These are phyloP conservation scores for Pseudopediastrum boryanum DNA, from an alignment of 139 green algal species.

Conservation along the genomic window DNA sequence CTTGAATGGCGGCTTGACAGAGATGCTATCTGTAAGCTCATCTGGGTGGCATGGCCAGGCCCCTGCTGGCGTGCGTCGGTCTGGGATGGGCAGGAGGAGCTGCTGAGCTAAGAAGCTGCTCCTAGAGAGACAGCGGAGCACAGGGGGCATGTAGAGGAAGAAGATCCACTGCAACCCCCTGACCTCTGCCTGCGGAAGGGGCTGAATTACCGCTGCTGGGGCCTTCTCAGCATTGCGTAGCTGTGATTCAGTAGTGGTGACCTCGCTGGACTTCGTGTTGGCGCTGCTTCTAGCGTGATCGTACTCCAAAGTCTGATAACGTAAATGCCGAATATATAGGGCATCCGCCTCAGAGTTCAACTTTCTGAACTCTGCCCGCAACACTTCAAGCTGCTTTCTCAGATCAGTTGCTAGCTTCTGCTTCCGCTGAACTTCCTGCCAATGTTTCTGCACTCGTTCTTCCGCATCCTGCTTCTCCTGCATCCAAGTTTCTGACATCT, in stretches of 20 bases:
- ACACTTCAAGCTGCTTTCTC: neutral
- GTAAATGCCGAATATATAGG: neutral
- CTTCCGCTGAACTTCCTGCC: constrained; percentile 30
- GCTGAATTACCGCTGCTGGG: constrained; percentile 46
- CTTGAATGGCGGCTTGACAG: neutral
- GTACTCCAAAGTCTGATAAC: neutral
- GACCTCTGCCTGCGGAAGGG: constrained; percentile 20
- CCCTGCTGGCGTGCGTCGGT: neutral
- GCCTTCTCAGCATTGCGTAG: constrained; percentile 12
- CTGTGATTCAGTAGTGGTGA: neutral
- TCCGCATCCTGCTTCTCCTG: constrained; percentile 8
- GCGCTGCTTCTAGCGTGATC: neutral
- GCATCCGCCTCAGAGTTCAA: neutral
- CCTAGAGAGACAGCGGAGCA: constrained; percentile 42
- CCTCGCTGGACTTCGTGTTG: neutral
- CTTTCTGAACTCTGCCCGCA: neutral
- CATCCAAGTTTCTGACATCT: neutral
- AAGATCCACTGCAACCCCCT: constrained; percentile 41
- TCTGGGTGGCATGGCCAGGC: too few species aligned
- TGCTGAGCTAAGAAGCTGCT: constrained; percentile 49
- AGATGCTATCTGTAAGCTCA: neutral
- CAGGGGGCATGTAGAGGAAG: constrained; percentile 52
- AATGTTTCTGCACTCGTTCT: constrained; percentile 12
- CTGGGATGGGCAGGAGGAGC: constrained; percentile 43
- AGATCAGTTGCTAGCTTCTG: constrained; percentile 6